Percentiles rank a stretch among this genome's conserved stretches.
Evolutionary conservation across 345 rosid genomes (phyloP).

Genomic region (Passiflora organensis): DNA sequence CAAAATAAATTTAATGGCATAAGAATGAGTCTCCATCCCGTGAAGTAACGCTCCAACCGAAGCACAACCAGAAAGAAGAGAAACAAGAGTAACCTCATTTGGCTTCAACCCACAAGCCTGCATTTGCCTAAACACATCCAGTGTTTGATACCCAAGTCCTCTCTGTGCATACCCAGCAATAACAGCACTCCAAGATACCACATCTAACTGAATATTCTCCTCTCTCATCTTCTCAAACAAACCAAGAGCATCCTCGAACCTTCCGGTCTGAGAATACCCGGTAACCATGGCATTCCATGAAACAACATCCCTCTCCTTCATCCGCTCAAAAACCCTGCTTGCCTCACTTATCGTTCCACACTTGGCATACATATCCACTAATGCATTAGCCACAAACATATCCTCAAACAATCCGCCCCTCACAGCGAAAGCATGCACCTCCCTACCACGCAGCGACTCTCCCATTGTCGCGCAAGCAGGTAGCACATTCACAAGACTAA

Average conservation of each 20-base stretch:
- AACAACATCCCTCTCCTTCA: constrained; percentile 63
- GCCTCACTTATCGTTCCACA: constrained; percentile 65
- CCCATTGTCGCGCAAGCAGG: constrained; percentile 58
- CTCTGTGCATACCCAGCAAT: constrained; percentile 82
- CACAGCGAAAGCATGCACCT: constrained; percentile 52
- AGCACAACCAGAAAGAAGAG: constrained; percentile 84
- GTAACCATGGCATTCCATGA: constrained; percentile 90
- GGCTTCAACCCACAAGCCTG: constrained; percentile 42
- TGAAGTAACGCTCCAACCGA: constrained; percentile 55
- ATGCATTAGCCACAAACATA: constrained; percentile 62
- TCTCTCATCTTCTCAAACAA: constrained; percentile 58
- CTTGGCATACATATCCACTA: constrained; percentile 86
- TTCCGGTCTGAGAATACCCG: constrained; percentile 70
- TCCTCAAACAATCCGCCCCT: constrained; percentile 48
- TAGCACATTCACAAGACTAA: constrained; percentile 65
- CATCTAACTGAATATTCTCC: constrained; percentile 53
- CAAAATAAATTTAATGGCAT: constrained; percentile 52
- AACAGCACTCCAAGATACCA: constrained; percentile 84
- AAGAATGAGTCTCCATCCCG: constrained; percentile 73
- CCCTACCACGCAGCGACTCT: constrained; percentile 37
- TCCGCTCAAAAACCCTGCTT: constrained; percentile 43
- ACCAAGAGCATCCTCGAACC: constrained; percentile 55
- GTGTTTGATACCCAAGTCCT: constrained; percentile 60
- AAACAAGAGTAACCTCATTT: constrained; percentile 65
- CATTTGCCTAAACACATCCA: constrained; percentile 69